These are phyloP conservation scores for Pythium aristosporum DNA, from an alignment of 352 stramenopile species.

Conservation along the genomic window DNA sequence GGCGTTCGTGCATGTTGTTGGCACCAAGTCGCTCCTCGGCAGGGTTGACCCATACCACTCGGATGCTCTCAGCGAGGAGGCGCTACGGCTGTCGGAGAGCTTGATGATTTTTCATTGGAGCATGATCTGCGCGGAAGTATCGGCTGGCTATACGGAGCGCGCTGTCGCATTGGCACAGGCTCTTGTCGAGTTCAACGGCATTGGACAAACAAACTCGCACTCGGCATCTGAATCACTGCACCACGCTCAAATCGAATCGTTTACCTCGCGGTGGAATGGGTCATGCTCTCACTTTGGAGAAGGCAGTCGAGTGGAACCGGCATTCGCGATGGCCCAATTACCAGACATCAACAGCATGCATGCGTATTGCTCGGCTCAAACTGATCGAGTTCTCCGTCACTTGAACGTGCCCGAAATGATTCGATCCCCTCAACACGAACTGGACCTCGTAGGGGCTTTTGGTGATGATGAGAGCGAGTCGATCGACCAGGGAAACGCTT, in stretches of 20 bases:
- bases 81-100: conserved; percentile 13
- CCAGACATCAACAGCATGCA: neutral
- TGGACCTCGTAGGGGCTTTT: conserved; percentile 4
- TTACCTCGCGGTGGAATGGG: neutral
- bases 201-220: neutral
- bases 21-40: conserved; percentile 26
- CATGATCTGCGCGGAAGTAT: conserved; percentile 55
- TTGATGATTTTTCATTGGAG: conserved; percentile 51
- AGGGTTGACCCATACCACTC: conserved; percentile 7
- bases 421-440: conserved; percentile 1
- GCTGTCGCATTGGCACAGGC: conserved; percentile 68
- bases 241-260: neutral
- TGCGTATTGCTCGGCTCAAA: neutral
- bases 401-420: neutral
- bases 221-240: neutral
- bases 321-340: neutral
- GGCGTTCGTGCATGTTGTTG: conserved; percentile 33
- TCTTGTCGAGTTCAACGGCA: conserved; percentile 44
- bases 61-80: conserved; percentile 4
- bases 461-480: neutral
- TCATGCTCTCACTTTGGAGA: conserved; percentile 4
- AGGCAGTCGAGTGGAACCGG: neutral
- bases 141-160: conserved; percentile 58
- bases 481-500: neutral
- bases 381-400: neutral